phyloP scores from a whole-genome alignment of 352 stramenopile species.

The Phytophthora melonis region DNA sequence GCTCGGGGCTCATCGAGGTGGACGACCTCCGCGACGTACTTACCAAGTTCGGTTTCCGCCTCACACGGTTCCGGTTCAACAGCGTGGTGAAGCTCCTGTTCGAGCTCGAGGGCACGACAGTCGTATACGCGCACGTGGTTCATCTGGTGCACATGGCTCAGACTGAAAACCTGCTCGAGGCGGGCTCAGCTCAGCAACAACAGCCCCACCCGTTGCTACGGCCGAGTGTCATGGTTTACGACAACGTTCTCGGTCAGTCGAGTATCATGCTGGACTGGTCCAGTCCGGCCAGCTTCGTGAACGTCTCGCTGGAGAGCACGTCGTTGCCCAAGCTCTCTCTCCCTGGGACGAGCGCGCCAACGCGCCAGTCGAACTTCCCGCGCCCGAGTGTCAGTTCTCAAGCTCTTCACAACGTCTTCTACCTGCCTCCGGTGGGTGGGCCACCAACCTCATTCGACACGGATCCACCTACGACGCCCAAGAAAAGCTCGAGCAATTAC shows the following conservation, averaged over 20 bases:
- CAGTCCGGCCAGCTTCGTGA: background rate
- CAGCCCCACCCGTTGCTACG: slow-evolving; percentile 33
- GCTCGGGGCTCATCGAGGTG: slow-evolving; percentile 47
- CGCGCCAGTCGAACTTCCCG: background rate
- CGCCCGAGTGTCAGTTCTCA: background rate
- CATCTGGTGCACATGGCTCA: slow-evolving; percentile 47
- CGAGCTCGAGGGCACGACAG: slow-evolving; percentile 37
- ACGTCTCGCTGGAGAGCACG: background rate
- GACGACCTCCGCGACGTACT: slow-evolving; percentile 56
- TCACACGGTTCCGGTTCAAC: slow-evolving; percentile 74
- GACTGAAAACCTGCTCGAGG: slow-evolving; percentile 22
- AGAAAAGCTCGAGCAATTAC: background rate
- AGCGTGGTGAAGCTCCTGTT: slow-evolving; percentile 70
- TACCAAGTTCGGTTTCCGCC: slow-evolving; percentile 48
- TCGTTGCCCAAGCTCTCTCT: background rate
- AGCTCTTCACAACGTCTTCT: slow-evolving; percentile 17
- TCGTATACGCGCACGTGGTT: slow-evolving; percentile 58
- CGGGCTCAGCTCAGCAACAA: slow-evolving; percentile 1
- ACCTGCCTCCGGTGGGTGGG: background rate
- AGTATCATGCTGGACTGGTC: background rate
- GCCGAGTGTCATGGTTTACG: slow-evolving; percentile 14
- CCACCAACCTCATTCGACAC: background rate
- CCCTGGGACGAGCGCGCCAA: background rate
- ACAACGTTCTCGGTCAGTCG: background rate
- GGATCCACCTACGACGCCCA: background rate